Conservation (phyloP, 2,329 filamentous ascomycete genomes). For the Bipolaris sorokiniana region DNA sequence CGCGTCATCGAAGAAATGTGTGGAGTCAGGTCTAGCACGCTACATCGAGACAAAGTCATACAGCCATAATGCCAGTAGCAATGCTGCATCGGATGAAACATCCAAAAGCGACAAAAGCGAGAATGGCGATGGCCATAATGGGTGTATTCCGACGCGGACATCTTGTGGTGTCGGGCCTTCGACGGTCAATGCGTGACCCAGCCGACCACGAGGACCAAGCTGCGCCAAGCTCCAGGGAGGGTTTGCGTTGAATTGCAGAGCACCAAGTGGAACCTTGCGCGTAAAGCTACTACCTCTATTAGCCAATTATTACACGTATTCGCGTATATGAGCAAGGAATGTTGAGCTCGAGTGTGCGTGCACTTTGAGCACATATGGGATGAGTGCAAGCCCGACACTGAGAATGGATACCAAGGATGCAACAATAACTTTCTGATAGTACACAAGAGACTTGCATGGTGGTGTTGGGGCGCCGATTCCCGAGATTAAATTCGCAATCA, state of each 20-base stretch:
- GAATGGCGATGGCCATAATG: background rate
- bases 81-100: background rate
- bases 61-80: background rate
- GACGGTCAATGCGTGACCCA: background rate
- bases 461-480: background rate
- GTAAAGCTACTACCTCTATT: conserved; percentile 1
- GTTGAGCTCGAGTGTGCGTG: background rate
- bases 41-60: background rate
- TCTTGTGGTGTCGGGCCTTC: background rate
- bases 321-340: background rate
- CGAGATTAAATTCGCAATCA: background rate
- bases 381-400: background rate
- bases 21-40: background rate
- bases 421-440: background rate
- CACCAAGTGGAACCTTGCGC: background rate
- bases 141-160: background rate
- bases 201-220: background rate
- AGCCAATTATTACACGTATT: background rate
- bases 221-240: background rate
- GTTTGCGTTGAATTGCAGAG: background rate
- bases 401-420: conserved; percentile 4
- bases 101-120: background rate
- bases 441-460: background rate
- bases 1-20: background rate
- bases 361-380: background rate